Percentiles rank a stretch among this genome's conserved stretches.
Conservation (phyloP, 2,329 filamentous ascomycete genomes). For the Pestalotiopsis fici region DNA sequence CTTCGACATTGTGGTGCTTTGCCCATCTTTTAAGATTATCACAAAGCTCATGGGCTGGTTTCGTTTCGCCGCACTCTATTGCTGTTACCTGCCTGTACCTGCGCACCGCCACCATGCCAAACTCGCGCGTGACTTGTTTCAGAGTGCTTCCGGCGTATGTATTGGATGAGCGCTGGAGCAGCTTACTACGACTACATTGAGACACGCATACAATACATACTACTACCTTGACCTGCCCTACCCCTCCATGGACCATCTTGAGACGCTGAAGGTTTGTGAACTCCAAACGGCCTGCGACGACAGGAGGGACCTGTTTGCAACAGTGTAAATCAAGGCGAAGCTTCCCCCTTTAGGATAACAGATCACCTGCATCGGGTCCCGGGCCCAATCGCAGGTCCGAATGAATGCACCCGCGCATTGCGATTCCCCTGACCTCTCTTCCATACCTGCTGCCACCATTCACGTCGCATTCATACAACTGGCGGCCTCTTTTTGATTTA, state of each 20-base stretch:
- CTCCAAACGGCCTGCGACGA: neutral
- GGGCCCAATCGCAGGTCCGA: neutral
- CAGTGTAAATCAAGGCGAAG: neutral
- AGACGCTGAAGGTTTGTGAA: conserved; percentile 10
- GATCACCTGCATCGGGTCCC: neutral
- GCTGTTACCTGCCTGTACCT: no score
- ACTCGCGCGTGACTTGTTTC: no score
- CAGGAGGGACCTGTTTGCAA: neutral
- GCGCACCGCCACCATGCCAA: no score
- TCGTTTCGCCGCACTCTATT: no score
- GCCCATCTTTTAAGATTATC: no score
- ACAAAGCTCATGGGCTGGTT: no score
- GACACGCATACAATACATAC: no score
- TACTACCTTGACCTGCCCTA: no score
- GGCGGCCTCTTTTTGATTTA: neutral
- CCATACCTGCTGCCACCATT: neutral
- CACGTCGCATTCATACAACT: neutral
- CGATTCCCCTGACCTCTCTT: neutral
- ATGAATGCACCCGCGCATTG: neutral
- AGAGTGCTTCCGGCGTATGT: no score
- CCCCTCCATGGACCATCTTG: neutral
- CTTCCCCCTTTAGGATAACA: neutral
- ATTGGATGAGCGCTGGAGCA: no score
- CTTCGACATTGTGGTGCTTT: no score
- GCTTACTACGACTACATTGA: no score